Base-by-base conservation (phyloP, 2,329 filamentous ascomycete genomes). In the Scedosporium boydii region DNA sequence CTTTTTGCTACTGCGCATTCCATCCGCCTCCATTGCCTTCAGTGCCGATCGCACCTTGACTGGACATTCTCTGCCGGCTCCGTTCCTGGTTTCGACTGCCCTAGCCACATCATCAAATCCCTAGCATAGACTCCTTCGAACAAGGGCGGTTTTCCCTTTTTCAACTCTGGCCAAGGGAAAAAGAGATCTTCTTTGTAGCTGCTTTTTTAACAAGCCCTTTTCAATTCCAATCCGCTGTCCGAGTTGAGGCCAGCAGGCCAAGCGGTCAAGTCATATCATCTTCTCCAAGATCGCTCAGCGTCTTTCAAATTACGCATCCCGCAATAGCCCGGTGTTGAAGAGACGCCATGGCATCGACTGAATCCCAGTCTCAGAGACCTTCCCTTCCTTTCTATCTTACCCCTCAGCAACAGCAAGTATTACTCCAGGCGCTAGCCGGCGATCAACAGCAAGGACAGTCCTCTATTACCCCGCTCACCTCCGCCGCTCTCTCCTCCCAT, bases 381-480 rank as follows among this genome's bases (percentile, higher is more conserved):
- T 68, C 78, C 65, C 75, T 76, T 65, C 82, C 83, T 71, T 87
- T 90, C 72, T 85, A 87, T 70, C 82, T 92, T 67, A 90, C 88
- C 64, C 86, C 87, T 65, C 85, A 89, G 70, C 89, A 93, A 74
- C 88, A 93, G 78, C 86, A 84, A 70, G 80, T 93, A 64, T 80
- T 93, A 55, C 86, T 90, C 66, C 87, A 88, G 64, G 89, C 90
- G 56, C 84, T 93, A 67, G 88, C 89, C 67, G 89, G 89, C 66
- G 91, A 91, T 71, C 83, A 75, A 62, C 72, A 76, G 65, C 62
- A 72, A 63, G 69, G 34, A 38, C 34, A 70, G 62, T 44, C 64
- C 4, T 74, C 77, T 14, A 29, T 29, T 29, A 68, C 72, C 64
- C 72, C 70, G 62, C 68, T 71, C 42, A 67, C 75, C 23, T 66